Base-by-base conservation (phyloP, 2,329 filamentous ascomycete species). In the Claviceps lovelessii region DNA sequence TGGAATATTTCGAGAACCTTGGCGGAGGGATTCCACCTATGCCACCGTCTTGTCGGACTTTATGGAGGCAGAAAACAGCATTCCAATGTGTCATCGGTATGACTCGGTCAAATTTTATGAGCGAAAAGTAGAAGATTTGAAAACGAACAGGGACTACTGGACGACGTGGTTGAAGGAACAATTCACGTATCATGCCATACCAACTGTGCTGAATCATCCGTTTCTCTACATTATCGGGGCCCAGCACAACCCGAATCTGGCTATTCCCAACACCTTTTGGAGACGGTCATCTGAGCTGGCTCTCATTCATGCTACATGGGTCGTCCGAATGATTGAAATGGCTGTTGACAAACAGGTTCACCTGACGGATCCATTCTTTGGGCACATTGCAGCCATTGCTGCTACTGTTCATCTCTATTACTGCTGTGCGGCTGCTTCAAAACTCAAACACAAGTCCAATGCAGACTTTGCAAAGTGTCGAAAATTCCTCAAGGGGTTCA, bases 221-320 rank as follows among this genome's bases (percentile, higher is more conserved):
- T 78, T 78, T 56, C 67, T 78, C 8, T 77, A 78, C 60, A 76
- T 77, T 15, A 68, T 76, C 13, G 74, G 73, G 3, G 74, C 75
- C 0, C 74, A 77, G 57, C 71, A 76, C 62, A 77, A 77, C 51
- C 69, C 72, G 4, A 77, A 77, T 49, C 61, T 77, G 33, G 72
- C 72, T 0, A 77, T 77, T 6, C 76, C 76, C 0, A 78, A 78
- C 54, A 76, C 74, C 0, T 79, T 79, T 55, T 79, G 76, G 76
- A 67, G 73, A 45, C 63, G 74, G 3, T 77, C 75, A 0, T 77
- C 74, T 0, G 76, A 79, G 58, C 62, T 76, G 13, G 76, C 75
- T 0, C 62, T 79, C 1, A 63, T 78, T 2, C 76, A 79, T 50
- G 71, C 73, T 2, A 79, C 76, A 0, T 79, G 76, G 76, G 72